Evolutionary conservation across 805 yeast genomes (phyloP).

Genomic region (Barnettozyma wickerhamii): DNA sequence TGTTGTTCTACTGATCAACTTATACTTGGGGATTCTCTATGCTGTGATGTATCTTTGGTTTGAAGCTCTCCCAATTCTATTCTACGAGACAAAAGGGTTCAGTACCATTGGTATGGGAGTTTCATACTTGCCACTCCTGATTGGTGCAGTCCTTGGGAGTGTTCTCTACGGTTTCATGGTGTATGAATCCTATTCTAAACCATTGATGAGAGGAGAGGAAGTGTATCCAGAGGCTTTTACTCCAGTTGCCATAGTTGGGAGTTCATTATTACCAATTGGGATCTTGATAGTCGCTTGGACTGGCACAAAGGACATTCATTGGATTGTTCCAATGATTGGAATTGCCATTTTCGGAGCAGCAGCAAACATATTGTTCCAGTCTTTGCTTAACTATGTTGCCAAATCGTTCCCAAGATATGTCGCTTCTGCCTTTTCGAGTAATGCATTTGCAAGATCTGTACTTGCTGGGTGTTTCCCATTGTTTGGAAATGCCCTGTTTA

Average conservation of each 20-base stretch:
- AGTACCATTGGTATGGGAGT: slow-evolving; percentile 43
- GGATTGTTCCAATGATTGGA: slow-evolving; percentile 48
- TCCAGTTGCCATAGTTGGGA: slow-evolving; percentile 38
- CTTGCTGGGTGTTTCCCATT: slow-evolving; percentile 67
- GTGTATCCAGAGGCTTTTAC: slow-evolving; percentile 40
- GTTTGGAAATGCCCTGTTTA: slow-evolving; percentile 64
- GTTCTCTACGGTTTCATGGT: slow-evolving; percentile 25
- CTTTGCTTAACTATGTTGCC: slow-evolving; percentile 53
- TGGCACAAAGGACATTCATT: slow-evolving; percentile 35
- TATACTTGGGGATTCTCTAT: slow-evolving; percentile 49
- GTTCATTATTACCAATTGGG: slow-evolving; percentile 38
- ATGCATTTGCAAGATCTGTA: slow-evolving; percentile 58
- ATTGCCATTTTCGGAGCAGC: slow-evolving; percentile 36
- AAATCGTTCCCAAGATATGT: slow-evolving; percentile 54
- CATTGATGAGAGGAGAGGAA: slow-evolving; percentile 23
- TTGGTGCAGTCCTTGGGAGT: slow-evolving; percentile 44
- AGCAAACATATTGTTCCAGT: slow-evolving; percentile 50
- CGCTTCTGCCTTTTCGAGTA: slow-evolving; percentile 66
- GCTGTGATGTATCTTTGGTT: slow-evolving; percentile 52
- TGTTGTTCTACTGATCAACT: slow-evolving; percentile 47
- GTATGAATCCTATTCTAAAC: slow-evolving; percentile 24
- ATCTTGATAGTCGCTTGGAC: slow-evolving; percentile 50
- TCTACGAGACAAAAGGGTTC: slow-evolving; percentile 40
- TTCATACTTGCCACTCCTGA: slow-evolving; percentile 42
- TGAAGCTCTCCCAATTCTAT: slow-evolving; percentile 60